A percentile compares a stretch with the other conserved stretches of the same genome.
Evolutionary conservation across 2,329 filamentous ascomycete species (phyloP).

Genomic region (Xylariaceae sp.): DNA sequence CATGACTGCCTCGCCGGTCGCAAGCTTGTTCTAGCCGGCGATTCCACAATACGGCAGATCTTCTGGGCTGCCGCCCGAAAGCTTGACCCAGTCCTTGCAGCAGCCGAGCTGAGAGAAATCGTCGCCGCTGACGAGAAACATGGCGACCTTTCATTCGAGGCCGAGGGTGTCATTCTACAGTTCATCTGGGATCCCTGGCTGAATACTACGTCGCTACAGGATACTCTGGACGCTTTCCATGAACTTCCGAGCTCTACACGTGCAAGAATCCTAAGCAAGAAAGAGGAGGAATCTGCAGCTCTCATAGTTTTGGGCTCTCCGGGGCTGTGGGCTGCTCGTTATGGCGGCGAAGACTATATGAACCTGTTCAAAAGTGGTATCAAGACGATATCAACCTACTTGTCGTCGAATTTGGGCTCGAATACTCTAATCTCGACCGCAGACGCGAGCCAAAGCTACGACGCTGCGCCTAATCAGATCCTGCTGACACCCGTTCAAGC

Average conservation of each 20-base stretch:
- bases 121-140: conserved; percentile 38
- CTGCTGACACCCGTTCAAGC: conserved; percentile 43
- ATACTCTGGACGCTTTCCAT: conserved; percentile 38
- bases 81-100: conserved; percentile 39
- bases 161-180: conserved; percentile 44
- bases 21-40: conserved; percentile 57
- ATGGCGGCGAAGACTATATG: conserved; percentile 43
- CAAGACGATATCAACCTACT: conserved; percentile 39
- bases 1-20: conserved; percentile 47
- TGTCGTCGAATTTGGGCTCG: conserved; percentile 20
- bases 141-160: conserved; percentile 40
- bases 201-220: conserved; percentile 43
- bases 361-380: conserved; percentile 44
- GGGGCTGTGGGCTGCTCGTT: conserved; percentile 52
- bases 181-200: conserved; percentile 63
- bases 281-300: conserved; percentile 34
- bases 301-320: conserved; percentile 50
- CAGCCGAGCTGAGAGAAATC: conserved; percentile 29
- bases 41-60: conserved; percentile 56
- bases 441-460: conserved; percentile 5
- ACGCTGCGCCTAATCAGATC: conserved; percentile 27
- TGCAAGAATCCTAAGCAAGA: conserved; percentile 17
- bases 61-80: conserved; percentile 55
- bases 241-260: conserved; percentile 12
- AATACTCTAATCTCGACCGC: conserved; percentile 13